Evolutionary conservation across 2,329 filamentous ascomycete genomes (phyloP).

Genomic region (Fusarium cyanostomum): DNA sequence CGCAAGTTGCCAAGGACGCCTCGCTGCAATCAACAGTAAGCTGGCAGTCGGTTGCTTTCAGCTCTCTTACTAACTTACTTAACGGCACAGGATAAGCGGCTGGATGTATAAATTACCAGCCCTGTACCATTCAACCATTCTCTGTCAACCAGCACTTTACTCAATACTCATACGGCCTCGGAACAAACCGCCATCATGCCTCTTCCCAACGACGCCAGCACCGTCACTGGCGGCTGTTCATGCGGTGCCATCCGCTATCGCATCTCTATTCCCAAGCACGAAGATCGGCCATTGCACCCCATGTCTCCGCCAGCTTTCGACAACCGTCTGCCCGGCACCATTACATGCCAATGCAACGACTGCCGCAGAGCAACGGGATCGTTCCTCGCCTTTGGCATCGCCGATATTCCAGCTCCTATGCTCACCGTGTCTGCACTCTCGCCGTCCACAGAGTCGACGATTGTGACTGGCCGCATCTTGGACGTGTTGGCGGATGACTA

Average conservation of each 20-base stretch:
- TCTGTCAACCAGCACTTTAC: no score
- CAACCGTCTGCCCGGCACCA: conserved; percentile 26
- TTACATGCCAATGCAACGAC: conserved; percentile 41
- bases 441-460: conserved; percentile 6
- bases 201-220: conserved; percentile 34
- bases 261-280: conserved; percentile 27
- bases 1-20: background rate
- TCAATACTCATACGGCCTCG: background rate
- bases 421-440: conserved; percentile 37
- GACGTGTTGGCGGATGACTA: conserved; percentile 27
- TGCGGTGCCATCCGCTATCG: conserved; percentile 42
- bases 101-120: no score
- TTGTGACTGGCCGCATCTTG: conserved; percentile 26
- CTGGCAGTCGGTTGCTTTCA: no score
- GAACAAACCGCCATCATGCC: conserved; percentile 19
- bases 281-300: conserved; percentile 21
- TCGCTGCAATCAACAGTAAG: background rate
- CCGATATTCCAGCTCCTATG: conserved; percentile 28
- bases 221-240: conserved; percentile 41
- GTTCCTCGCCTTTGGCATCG: conserved; percentile 8
- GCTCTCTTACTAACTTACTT: no score
- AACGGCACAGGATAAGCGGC: no score
- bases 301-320: conserved; percentile 14
- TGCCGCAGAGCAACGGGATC: conserved; percentile 32
- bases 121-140: no score